Conservation (phyloP, 176 grass and related monocot genomes). For the Pharus latifolius region DNA sequence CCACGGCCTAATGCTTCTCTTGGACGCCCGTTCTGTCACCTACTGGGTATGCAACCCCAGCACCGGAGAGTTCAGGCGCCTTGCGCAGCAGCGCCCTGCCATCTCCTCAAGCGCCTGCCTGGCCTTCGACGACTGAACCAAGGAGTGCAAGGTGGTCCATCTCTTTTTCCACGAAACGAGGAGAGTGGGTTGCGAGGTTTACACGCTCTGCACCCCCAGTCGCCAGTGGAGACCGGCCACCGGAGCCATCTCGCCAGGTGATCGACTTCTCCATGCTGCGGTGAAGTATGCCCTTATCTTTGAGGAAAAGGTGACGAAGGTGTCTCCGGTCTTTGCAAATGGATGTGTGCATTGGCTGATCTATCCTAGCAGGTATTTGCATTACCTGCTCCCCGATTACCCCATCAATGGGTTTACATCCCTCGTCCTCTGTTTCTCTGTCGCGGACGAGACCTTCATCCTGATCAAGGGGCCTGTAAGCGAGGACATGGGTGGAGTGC, state of each 20-base stretch:
- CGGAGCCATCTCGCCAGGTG: not conserved
- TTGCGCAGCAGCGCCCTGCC: not conserved
- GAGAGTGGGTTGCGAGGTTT: not conserved
- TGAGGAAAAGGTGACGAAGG: not conserved
- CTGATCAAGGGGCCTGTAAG: not conserved
- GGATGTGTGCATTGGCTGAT: not conserved
- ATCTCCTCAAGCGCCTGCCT: not conserved
- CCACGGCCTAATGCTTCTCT: too few species aligned
- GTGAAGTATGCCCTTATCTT: not conserved
- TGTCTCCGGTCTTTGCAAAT: not conserved
- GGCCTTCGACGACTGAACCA: not conserved
- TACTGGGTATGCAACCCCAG: constrained; percentile 20
- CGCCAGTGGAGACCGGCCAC: not conserved
- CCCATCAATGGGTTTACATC: too few species aligned
- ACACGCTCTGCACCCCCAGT: not conserved
- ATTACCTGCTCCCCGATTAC: too few species aligned
- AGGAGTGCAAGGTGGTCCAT: not conserved
- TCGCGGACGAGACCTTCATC: not conserved
- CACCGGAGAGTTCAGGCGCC: not conserved
- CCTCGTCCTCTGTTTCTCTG: not conserved
- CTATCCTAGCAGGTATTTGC: not conserved
- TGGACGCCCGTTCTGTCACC: not conserved
- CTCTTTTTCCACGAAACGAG: not conserved
- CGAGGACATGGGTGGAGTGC: not conserved
- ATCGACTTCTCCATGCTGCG: too few species aligned